Conservation (phyloP, 345 rosid species). For the Hibiscus syriacus region DNA sequence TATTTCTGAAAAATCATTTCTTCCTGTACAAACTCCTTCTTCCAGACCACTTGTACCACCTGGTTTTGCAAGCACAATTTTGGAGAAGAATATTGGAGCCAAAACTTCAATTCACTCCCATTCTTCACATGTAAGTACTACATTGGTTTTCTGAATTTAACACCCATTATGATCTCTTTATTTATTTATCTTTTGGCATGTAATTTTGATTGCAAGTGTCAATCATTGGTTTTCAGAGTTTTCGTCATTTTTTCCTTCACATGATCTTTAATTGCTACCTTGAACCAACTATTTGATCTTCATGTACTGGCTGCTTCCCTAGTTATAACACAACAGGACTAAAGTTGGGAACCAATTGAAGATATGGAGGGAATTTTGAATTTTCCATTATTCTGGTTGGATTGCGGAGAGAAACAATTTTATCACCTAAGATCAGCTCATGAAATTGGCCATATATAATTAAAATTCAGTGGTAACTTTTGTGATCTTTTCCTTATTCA, state of each 20-base stretch:
- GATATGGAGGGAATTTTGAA: neutral
- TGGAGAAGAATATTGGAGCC: slow-evolving; percentile 45
- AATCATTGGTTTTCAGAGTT: neutral
- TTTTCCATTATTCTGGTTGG: neutral
- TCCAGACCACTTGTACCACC: slow-evolving; percentile 98
- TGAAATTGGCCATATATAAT: slow-evolving; percentile 1
- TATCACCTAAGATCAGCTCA: neutral
- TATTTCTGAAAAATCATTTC: slow-evolving; percentile 35
- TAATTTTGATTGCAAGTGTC: neutral
- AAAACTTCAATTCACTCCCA: slow-evolving; percentile 32
- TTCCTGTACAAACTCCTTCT: slow-evolving; percentile 42
- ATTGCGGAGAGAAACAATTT: neutral
- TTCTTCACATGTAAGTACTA: slow-evolving; percentile 40
- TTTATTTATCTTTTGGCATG: neutral
- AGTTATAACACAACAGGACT: neutral
- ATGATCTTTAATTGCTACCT: neutral
- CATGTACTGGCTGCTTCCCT: neutral
- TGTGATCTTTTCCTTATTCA: neutral
- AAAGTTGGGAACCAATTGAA: neutral
- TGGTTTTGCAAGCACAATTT: slow-evolving; percentile 52
- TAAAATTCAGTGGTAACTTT: neutral
- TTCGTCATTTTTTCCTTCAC: neutral
- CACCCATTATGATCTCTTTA: neutral
- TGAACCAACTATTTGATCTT: neutral
- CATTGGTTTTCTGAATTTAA: neutral